These are phyloP conservation scores for Ophiostoma sp. DNA, from an alignment of 2,329 filamentous ascomycete genomes.

Conservation along the genomic window DNA sequence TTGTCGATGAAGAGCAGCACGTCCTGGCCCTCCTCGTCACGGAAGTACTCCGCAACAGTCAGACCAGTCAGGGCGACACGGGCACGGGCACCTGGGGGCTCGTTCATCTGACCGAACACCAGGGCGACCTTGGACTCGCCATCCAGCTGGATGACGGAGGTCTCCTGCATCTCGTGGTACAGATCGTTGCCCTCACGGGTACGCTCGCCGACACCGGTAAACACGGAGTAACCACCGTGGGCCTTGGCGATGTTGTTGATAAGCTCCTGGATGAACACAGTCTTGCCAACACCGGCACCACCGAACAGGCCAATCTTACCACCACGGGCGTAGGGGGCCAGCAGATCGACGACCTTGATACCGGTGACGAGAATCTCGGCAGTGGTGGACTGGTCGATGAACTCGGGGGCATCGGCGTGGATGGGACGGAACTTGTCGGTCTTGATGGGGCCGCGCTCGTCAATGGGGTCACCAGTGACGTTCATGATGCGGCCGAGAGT, in stretches of 20 bases:
- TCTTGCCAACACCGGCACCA: constrained; percentile 99
- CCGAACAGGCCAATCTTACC: constrained; percentile 99
- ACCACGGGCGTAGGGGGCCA: constrained; percentile 99
- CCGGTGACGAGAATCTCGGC: constrained; percentile 97
- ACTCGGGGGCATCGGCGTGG: constrained; percentile 87
- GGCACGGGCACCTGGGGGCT: constrained; percentile 98
- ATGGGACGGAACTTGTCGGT: constrained; percentile 80
- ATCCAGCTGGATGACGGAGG: constrained; percentile 97
- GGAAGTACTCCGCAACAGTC: constrained; percentile 79
- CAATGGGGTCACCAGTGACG: constrained; percentile 99
- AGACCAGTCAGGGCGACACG: constrained; percentile 96
- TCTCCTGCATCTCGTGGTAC: constrained; percentile 99
- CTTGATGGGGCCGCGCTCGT: constrained; percentile 98
- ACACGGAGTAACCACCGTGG: constrained; percentile 99
- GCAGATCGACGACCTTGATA: constrained; percentile 99
- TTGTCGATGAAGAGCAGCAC: constrained; percentile 99
- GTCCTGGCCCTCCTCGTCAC: constrained; percentile 73
- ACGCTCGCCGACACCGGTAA: constrained; percentile 99
- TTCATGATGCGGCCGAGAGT: constrained; percentile 99
- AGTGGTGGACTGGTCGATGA: constrained; percentile 91
- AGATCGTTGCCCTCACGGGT: constrained; percentile 99
- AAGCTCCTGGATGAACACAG: constrained; percentile 99
- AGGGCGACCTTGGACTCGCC: constrained; percentile 99
- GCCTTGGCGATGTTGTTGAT: constrained; percentile 99
- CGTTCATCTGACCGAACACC: constrained; percentile 99